Conservation (phyloP, 768 basidiomycete genomes). For the Mycena crocata region DNA sequence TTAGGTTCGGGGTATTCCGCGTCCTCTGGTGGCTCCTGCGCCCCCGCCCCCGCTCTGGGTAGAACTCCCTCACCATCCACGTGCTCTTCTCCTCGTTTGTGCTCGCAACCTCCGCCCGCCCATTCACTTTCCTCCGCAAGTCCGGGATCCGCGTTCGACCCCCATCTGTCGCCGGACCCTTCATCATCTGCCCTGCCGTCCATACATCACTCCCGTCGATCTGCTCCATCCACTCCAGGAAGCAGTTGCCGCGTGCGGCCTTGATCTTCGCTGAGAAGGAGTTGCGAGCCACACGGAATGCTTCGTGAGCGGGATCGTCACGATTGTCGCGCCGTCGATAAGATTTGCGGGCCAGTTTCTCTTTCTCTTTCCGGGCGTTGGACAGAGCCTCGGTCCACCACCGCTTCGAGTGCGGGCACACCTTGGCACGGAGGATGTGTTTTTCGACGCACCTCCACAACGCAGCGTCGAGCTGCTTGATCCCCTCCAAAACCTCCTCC, state of each 20-base stretch:
- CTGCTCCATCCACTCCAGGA: neutral
- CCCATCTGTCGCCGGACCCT: neutral
- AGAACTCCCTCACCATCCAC: slow-evolving; percentile 2
- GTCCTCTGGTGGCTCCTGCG: neutral
- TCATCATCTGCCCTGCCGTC: slow-evolving; percentile 6
- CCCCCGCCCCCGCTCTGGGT: neutral
- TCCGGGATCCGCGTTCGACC: neutral
- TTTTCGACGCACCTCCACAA: neutral
- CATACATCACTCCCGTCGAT: neutral
- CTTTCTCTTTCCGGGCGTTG: no score
- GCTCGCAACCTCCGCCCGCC: neutral
- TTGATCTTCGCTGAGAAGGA: no score
- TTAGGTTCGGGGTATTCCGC: neutral
- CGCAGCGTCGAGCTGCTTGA: neutral
- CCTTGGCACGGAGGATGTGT: neutral
- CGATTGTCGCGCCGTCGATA: no score
- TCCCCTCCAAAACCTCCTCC: neutral
- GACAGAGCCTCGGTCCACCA: neutral
- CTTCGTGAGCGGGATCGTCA: no score
- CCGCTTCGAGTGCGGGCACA: neutral
- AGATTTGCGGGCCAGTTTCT: no score
- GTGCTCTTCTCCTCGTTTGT: neutral
- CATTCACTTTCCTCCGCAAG: neutral
- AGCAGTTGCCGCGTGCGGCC: no score
- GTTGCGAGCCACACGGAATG: no score